Base-by-base conservation (phyloP, 2,329 filamentous ascomycete species). In the Colletotrichum sp. region DNA sequence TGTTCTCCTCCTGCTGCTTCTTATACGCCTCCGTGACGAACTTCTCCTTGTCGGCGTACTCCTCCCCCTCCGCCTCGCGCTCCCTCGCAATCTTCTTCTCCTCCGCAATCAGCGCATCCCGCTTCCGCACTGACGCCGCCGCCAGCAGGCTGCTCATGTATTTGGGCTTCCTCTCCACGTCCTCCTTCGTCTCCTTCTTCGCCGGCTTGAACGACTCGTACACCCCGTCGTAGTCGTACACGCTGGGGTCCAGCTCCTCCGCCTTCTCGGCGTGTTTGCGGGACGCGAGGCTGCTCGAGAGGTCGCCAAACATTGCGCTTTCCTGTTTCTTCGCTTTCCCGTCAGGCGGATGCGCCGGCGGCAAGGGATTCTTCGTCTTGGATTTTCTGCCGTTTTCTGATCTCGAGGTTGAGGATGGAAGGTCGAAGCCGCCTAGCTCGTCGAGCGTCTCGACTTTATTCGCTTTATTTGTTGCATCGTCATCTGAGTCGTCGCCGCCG, bases 11-110 rank as follows among this genome's bases (percentile, higher is more conserved):
- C 81, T 96, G 94, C 82, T 96, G 95, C 81, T 90, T 89, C 86
- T 94, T 95, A 83, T 97, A 98, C 44, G 95, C 95, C 74, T 92
- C 93, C 0, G 95, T 97, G 39, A 97, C 95, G 79, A 97, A 97
- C 84, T 93, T 95, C 82, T 97, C 95, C 86, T 96, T 97, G 80
- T 93, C 95, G 0, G 90, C 93, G 80, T 92, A 97, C 81, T 94
- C 93, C 39, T 96, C 95, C 22, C 95, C 95, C 82, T 97, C 95
- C 1, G 92, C 93, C 80, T 95, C 95, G 62, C 95, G 90, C 82
- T 97, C 95, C 28, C 93, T 90, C 79, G 94, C 93, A 79, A 97
- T 89, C 83, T 94, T 91, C 85, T 95, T 95, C 85, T 97, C 95
- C 81, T 95, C 93, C 5, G 95, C 95, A 32, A 96, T 93, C 65